phyloP scores from a whole-genome alignment of 2,329 filamentous ascomycete species.

The Nemania bipapillata region DNA sequence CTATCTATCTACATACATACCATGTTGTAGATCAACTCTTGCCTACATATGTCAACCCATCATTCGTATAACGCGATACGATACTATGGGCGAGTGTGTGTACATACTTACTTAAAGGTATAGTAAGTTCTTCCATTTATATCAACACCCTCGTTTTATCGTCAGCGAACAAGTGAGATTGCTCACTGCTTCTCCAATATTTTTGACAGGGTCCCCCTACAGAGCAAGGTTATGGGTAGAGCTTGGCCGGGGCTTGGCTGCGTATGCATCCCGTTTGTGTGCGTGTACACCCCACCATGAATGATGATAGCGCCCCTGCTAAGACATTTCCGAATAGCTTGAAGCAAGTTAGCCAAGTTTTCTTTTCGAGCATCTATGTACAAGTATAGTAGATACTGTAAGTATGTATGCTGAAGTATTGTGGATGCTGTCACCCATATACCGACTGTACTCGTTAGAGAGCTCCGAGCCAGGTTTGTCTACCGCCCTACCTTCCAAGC shows the following conservation, averaged over 20 bases:
- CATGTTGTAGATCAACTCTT: not conserved
- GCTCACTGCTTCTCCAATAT: slow-evolving; percentile 5
- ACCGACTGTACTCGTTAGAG: not conserved
- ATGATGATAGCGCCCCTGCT: slow-evolving; percentile 4
- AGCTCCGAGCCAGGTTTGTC: slow-evolving; percentile 24
- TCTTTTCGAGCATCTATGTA: no score
- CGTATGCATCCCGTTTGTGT: slow-evolving; percentile 34
- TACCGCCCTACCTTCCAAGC: no score
- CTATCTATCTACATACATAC: not conserved
- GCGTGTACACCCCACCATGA: slow-evolving; percentile 16
- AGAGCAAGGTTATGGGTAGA: slow-evolving; percentile 14
- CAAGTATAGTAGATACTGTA: no score
- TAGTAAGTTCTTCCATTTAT: not conserved
- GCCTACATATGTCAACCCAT: not conserved
- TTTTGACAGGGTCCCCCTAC: slow-evolving; percentile 18
- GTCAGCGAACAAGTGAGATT: slow-evolving; percentile 22
- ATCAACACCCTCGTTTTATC: slow-evolving; percentile 8
- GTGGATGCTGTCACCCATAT: no score
- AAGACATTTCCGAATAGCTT: slow-evolving; percentile 21
- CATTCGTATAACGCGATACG: not conserved
- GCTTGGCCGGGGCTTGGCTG: slow-evolving; percentile 34
- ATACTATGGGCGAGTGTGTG: not conserved
- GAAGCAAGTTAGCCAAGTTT: not conserved
- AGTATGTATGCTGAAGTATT: no score
- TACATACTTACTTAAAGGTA: not conserved